Evolutionary conservation across 2,329 filamentous ascomycete species (phyloP).

Genomic region (Talaromyces islandicus): DNA sequence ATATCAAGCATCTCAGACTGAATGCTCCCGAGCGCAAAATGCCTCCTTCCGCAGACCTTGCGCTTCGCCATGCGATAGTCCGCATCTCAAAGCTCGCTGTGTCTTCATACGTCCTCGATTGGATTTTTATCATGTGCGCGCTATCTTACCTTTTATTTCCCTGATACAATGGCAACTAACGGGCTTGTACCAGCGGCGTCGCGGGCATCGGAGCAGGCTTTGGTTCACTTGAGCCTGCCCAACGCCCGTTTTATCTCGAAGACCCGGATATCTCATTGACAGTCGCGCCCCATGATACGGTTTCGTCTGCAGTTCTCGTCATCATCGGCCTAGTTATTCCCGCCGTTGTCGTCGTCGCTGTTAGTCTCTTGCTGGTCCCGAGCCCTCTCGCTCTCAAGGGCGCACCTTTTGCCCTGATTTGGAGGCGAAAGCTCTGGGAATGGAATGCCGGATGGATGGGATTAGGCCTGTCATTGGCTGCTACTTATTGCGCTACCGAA

Average conservation of each 20-base stretch:
- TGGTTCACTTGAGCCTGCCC: constrained; percentile 57
- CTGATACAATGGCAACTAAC: constrained; percentile 9
- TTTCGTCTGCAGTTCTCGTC: constrained; percentile 60
- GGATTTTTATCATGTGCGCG: constrained; percentile 57
- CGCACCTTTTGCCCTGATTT: constrained; percentile 60
- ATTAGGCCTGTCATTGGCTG: constrained; percentile 64
- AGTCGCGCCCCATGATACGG: constrained; percentile 62
- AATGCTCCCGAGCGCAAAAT: neutral
- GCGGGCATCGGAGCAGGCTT: constrained; percentile 56
- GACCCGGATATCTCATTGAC: constrained; percentile 79
- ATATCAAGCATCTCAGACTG: neutral
- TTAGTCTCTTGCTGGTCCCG: constrained; percentile 65
- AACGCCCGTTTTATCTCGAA: constrained; percentile 64
- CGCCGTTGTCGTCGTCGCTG: constrained; percentile 59
- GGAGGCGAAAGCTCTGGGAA: constrained; percentile 85
- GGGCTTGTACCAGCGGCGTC: constrained; percentile 39
- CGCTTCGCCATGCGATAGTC: neutral
- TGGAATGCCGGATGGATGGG: constrained; percentile 81
- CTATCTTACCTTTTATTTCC: constrained; percentile 12
- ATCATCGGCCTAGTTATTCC: constrained; percentile 62
- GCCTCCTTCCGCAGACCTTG: neutral
- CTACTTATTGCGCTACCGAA: constrained; percentile 74
- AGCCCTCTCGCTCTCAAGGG: constrained; percentile 60
- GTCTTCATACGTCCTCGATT: constrained; percentile 67
- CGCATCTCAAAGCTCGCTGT: constrained; percentile 47